A percentile compares a stretch with the other conserved stretches of the same genome.
These are phyloP conservation scores for Mycena latifolia DNA, from an alignment of 768 basidiomycete genomes.

Conservation along the genomic window DNA sequence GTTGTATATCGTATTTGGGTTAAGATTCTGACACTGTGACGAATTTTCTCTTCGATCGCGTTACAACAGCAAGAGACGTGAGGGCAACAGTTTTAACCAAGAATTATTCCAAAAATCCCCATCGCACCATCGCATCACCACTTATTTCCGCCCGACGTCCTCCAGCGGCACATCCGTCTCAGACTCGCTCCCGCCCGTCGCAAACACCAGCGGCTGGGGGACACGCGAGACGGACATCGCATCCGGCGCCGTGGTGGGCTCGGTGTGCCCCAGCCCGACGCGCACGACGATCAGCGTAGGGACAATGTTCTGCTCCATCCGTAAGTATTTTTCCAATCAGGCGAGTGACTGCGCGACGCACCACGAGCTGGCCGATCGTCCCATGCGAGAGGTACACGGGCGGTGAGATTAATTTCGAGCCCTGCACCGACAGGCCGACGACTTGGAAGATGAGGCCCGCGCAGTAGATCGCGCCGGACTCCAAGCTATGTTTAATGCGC, in stretches of 20 bases:
- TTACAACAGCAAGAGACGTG: too few relatives aligned
- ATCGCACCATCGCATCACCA: too few relatives aligned
- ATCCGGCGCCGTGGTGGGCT: not conserved
- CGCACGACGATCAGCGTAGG: constrained; percentile 30
- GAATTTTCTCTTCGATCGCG: too few relatives aligned
- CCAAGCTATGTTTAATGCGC: constrained; percentile 15
- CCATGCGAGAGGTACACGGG: constrained; percentile 25
- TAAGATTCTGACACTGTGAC: too few relatives aligned
- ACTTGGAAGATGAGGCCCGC: constrained; percentile 24
- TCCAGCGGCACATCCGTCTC: not conserved
- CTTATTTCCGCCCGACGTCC: not conserved
- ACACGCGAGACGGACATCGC: not conserved
- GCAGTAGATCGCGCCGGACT: constrained; percentile 32
- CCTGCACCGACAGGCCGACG: constrained; percentile 11
- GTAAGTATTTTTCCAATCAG: not conserved
- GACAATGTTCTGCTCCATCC: constrained; percentile 14
- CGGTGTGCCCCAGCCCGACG: constrained; percentile 20
- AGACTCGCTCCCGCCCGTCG: not conserved
- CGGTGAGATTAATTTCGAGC: not conserved
- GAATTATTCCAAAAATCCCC: too few relatives aligned
- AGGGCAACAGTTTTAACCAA: too few relatives aligned
- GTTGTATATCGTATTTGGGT: too few relatives aligned
- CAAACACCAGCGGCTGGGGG: not conserved
- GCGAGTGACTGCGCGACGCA: not conserved
- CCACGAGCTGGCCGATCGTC: constrained; percentile 20